phyloP scores from a whole-genome alignment of 2,329 filamentous ascomycete genomes.

The Fusarium hostae region DNA sequence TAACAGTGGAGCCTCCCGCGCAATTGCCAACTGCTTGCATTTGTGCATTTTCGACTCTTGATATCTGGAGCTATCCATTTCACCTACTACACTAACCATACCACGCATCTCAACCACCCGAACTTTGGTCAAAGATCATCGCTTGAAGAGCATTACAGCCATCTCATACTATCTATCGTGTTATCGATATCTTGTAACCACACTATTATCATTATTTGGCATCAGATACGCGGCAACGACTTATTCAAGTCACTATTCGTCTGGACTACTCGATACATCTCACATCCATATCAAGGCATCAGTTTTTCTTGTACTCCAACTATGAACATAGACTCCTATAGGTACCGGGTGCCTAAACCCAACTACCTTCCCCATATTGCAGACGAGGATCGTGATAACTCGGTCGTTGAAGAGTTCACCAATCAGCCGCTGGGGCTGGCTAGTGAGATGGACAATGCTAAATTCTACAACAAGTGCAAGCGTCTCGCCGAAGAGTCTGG shows the following conservation, averaged over 20 bases:
- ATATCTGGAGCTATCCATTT: conserved; percentile 30
- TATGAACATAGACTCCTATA: conserved; percentile 60
- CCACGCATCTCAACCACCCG: neutral
- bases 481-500: conserved; percentile 69
- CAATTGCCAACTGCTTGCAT: conserved; percentile 30
- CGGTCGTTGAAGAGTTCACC: conserved; percentile 62
- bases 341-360: conserved; percentile 65
- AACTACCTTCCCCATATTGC: conserved; percentile 69
- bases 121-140: neutral
- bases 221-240: conserved; percentile 4
- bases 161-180: no score
- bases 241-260: conserved; percentile 18
- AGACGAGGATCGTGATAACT: conserved; percentile 62
- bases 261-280: neutral
- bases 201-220: neutral
- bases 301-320: conserved; percentile 12
- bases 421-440: conserved; percentile 61
- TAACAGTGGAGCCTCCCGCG: neutral
- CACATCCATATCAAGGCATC: neutral
- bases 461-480: conserved; percentile 68
- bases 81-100: conserved; percentile 30
- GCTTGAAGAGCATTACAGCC: neutral
- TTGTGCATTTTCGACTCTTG: conserved; percentile 31
- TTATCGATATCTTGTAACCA: neutral
- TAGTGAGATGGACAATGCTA: conserved; percentile 65